Base-by-base conservation (phyloP, 2,329 filamentous ascomycete species). In the Xylariaceae sp. region DNA sequence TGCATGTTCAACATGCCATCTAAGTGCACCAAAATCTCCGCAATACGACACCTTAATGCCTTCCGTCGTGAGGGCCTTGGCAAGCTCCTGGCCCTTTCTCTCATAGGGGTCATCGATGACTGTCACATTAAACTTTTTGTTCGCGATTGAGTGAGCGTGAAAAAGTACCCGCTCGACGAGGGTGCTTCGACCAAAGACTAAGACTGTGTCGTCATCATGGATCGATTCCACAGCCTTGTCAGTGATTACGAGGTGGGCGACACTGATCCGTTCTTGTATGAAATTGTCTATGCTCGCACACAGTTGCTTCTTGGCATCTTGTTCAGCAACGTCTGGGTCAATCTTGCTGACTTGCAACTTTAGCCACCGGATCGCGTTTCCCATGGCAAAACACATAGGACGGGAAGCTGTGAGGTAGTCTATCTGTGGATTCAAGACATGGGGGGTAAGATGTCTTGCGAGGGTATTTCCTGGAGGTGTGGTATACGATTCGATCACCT, bases 311-410 rank as follows among this genome's bases (percentile, higher is more conserved):
- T 95, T 96, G 19, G 90, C 90, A 36, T 87, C 81, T 16, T 79
- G 69, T 61, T 98, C 91, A 22, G 87, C 81, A 2, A 85, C 79
- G 53, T 90, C 86, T 31, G 91, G 89, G 56, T 96, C 89, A 44
- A 96, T 83, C 54, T 89, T 89, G 56, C 88, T 86, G 60, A 98
- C 91, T 57, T 89, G 81, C 36, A 95, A 80, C 71, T 98, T 98
- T 37, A 98, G 76, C 75, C 89, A 91, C 41, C 93, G 81, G 60
- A 98, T 95, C 28, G 89, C 89, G 63, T 97, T 98, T 46, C 93
- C 93, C 83, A 97, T 95, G 48, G 88, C 89, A 65, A 95, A 93
- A 52, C 88, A 94, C 67, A 98, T 87, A 26, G 93, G 90, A n/a
- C 93, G 83, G 60, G 90, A 96, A 52, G 89, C 89, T 45, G 88